Base-by-base conservation (phyloP, 2,329 filamentous ascomycete genomes). In the Epicoccum nigrum region DNA sequence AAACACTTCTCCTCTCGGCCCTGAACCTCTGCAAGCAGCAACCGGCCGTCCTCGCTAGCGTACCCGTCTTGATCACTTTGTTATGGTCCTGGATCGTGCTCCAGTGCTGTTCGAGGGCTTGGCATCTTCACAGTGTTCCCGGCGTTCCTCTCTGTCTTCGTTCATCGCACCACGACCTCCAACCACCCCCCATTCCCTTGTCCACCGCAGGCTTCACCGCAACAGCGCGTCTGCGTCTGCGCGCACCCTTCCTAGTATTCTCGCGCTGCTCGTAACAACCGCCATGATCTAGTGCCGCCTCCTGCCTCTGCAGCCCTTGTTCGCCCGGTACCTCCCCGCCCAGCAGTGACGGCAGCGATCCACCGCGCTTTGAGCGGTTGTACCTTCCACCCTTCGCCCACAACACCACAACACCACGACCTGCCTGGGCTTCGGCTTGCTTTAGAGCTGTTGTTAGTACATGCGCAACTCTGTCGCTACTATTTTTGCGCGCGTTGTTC, bases 111-210 rank as follows among this genome's bases (percentile, higher is more conserved):
- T 57, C 50, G 42, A 47, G 40, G 49, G 27, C 67, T 64, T 68
- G 63, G 67, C 61, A 48, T 28, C 11, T 35, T 45, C 41, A 28
- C 20, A 43, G 43, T 37, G 19, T 37, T 28, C 40, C 31, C 28
- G 43, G 35, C 9, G 37, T 27, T 23, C 17, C 27, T 38, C 43
- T 38, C 44, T 40, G 38, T 46, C 37, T 25, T 59, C 53, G 31
- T 47, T 44, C 49, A 41, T 50, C 49, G 50, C 47, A 51, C 21
- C 46, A 54, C 61, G 45, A 62, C 60, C 54, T 59, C 68, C 67
- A 69, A 64, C 69, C 69, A 67, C 68, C 45, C 45, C 62, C 61
- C 64, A 60, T 60, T 65, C 59, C 55, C 39, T 52, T 54, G 40
- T 55, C 45, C 43, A 44, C 49, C 38, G 16, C 43, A 46, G 32